These are phyloP conservation scores for Ophiostoma sp. DNA, from an alignment of 2,329 filamentous ascomycete genomes.

Conservation along the genomic window DNA sequence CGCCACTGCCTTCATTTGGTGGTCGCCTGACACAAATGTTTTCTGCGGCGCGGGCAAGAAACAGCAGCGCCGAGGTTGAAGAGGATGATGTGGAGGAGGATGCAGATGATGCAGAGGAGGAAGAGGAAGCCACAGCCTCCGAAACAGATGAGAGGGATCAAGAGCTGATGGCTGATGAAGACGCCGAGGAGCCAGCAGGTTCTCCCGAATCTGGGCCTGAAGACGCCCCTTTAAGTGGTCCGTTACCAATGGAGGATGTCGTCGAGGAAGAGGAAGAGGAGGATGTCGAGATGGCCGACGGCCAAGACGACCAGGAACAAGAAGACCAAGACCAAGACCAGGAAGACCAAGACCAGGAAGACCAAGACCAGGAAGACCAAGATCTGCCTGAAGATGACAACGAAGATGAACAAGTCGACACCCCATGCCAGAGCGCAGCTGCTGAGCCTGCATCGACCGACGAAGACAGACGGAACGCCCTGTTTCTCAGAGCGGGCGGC, in stretches of 20 bases:
- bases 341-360: neutral
- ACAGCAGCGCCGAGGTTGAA: neutral
- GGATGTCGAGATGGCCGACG: neutral
- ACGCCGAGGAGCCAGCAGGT: neutral
- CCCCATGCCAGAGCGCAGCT: neutral
- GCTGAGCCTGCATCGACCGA: constrained; percentile 28
- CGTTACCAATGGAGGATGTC: constrained; percentile 21
- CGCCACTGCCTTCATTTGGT: constrained; percentile 28
- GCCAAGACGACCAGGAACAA: neutral
- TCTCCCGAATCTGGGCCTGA: neutral
- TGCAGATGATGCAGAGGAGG: constrained; percentile 5
- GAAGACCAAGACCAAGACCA: neutral
- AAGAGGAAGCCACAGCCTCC: constrained; percentile 20
- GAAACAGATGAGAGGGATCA: neutral
- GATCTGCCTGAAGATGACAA: neutral
- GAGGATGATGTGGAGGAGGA: constrained; percentile 9
- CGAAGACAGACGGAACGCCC: constrained; percentile 38
- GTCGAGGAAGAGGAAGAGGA: neutral
- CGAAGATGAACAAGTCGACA: neutral
- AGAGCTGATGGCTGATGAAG: neutral
- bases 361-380: neutral
- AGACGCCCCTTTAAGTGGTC: neutral
- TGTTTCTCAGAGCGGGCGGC: constrained; percentile 48
- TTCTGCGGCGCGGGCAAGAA: constrained; percentile 20
- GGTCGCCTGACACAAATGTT: constrained; percentile 30